Conservation (phyloP, 129 eudicot species). For the Flaveria linearis region DNA sequence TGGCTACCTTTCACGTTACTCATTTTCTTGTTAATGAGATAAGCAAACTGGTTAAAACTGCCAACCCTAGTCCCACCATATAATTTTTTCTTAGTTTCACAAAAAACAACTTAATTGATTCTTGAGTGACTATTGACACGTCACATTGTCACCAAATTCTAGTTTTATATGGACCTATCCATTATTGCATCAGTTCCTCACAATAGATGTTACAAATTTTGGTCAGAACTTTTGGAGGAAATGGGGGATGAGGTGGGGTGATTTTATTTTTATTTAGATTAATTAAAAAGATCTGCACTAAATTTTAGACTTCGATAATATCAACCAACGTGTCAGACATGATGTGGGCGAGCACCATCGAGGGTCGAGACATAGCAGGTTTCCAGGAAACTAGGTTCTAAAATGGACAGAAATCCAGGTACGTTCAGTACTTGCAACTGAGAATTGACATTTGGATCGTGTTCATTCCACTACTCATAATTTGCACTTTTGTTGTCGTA, state of each 20-base stretch:
- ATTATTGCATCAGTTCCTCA: no score
- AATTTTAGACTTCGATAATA: not conserved
- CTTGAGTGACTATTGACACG: no score
- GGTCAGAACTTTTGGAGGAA: not conserved
- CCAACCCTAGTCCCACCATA: no score
- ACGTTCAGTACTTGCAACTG: not conserved
- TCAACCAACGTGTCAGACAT: not conserved
- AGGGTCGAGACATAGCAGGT: not conserved
- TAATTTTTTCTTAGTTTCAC: no score
- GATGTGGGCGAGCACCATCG: not conserved
- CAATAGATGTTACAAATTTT: no score
- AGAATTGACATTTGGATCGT: not conserved
- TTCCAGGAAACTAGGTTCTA: not conserved
- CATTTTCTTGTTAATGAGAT: not conserved
- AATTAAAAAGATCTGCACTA: not conserved
- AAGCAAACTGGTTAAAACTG: no score
- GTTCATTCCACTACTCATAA: not conserved
- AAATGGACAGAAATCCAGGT: not conserved
- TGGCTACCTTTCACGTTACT: not conserved
- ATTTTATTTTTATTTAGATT: no score
- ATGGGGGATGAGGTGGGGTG: not conserved
- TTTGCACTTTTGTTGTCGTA: not conserved
- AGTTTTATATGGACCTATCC: no score
- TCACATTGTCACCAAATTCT: no score
- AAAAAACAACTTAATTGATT: no score